phyloP scores from a whole-genome alignment of 2,329 filamentous ascomycete genomes.

The Chaetomiaceae sp. region DNA sequence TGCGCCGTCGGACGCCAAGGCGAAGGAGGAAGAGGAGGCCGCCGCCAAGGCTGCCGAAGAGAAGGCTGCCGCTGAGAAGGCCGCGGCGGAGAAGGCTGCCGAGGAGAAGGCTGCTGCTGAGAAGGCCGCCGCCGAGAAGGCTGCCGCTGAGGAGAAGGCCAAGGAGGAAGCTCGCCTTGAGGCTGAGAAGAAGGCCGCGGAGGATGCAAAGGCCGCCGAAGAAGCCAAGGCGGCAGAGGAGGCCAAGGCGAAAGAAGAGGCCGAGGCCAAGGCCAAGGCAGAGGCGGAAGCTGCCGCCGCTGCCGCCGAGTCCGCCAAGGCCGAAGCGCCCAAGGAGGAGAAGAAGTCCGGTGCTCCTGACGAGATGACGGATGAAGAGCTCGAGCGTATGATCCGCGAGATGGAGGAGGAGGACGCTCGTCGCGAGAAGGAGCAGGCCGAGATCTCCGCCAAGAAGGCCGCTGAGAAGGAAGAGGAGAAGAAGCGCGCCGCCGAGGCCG shows the following conservation, averaged over 20 bases:
- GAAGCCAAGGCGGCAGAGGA: constrained; percentile 31
- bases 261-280: constrained; percentile 31
- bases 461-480: constrained; percentile 42
- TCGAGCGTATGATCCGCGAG: constrained; percentile 58
- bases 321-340: constrained; percentile 29
- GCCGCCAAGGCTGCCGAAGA: constrained; percentile 25
- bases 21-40: constrained; percentile 19
- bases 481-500: constrained; percentile 40
- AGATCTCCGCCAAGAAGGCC: constrained; percentile 37
- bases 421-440: constrained; percentile 46
- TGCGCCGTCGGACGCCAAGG: constrained; percentile 26
- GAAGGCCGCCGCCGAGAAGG: constrained; percentile 29
- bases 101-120: constrained; percentile 26
- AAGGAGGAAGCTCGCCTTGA: constrained; percentile 27
- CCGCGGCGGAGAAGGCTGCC: constrained; percentile 34
- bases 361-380: constrained; percentile 43
- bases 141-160: constrained; percentile 34
- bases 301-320: constrained; percentile 29
- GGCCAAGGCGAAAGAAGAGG: constrained; percentile 27
- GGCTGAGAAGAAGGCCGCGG: constrained; percentile 23
- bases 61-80: constrained; percentile 33
- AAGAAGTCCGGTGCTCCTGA: constrained; percentile 30
- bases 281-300: constrained; percentile 34
- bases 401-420: constrained; percentile 55
- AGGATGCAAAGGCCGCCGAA: constrained; percentile 29